phyloP scores from a whole-genome alignment of 352 stramenopile species.

The Phytophthora podocarpi region DNA sequence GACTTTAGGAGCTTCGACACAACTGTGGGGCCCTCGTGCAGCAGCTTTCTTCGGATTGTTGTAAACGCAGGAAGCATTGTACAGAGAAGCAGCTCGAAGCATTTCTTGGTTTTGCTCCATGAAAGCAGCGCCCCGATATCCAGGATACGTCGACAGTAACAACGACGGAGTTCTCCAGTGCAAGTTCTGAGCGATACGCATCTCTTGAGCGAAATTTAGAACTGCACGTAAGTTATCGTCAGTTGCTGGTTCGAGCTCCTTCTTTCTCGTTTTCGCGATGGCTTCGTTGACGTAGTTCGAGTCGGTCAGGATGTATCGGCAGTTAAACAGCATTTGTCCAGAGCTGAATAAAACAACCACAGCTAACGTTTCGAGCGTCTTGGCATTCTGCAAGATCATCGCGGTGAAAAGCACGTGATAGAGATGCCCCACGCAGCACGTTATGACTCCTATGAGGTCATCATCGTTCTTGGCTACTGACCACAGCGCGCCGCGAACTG shows the following conservation, averaged over 20 bases:
- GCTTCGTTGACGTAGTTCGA: conserved; percentile 1
- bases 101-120: conserved; percentile 24
- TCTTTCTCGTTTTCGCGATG: conserved; percentile 1
- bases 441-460: conserved; percentile 39
- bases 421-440: conserved; percentile 33
- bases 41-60: conserved; percentile 4
- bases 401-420: conserved; percentile 55
- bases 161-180: conserved; percentile 22
- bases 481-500: conserved; percentile 29
- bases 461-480: conserved; percentile 27
- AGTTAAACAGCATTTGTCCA: conserved; percentile 40
- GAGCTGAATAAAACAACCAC: conserved; percentile 35
- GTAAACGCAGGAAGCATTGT: conserved; percentile 12
- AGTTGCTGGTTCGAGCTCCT: not conserved
- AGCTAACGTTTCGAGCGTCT: conserved; percentile 34
- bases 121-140: conserved; percentile 20
- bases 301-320: conserved; percentile 18
- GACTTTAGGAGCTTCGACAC: not conserved
- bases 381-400: conserved; percentile 48
- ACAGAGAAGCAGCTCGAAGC: conserved; percentile 5
- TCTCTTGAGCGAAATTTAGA: conserved; percentile 15
- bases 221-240: not conserved
- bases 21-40: conserved; percentile 1
- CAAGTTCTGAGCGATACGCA: conserved; percentile 25
- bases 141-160: conserved; percentile 35